Base-by-base conservation (phyloP, 305 asterid genomes). In the Fraxinus greggii region DNA sequence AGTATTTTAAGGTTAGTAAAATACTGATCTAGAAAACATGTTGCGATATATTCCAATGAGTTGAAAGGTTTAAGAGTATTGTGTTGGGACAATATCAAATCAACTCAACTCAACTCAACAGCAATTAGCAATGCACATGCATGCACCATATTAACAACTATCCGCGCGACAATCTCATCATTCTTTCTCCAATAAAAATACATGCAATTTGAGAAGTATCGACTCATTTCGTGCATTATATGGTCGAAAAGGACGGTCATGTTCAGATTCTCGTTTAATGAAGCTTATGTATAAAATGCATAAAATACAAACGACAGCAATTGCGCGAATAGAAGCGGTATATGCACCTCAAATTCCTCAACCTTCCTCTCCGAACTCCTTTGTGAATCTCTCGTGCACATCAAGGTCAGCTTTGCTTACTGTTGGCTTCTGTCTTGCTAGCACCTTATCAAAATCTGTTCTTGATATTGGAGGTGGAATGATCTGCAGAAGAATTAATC, bases 381-480 rank as follows among this genome's bases (percentile, higher is more conserved):
- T 81, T 5, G 88, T 87, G 83, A 87, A 87, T 84, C 90, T 79
- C 26, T 85, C 87, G 1, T 87, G 90, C 77, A 87, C 82, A 13
- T 85, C 87, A 65, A 85, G 89, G 75, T 88, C 88, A 28, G 65
- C 9, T 88, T 92, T 96, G 91, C 99, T 96, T 26, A 96, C 97
- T 6, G 98, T 96, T 74, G 99, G 99, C 83, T 86, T 90, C 82
- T 96, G 99, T 80, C 97, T 90, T 1, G 95, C 94, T 9, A 93
- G 91, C 76, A 94, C 98, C 90, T 94, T 96, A 51, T 94, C 94
- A 19, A 96, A 94, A 86, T 96, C 98, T 21, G 89, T 82, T 89
- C 87, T 94, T 3, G 97, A 90, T 82, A 95, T 94, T 8, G 99
- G 99, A 1, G 99, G 99, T 23, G 99, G 99, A 75, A 77, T 83